These are phyloP conservation scores for Paraglomus occultum DNA, from an alignment of 192 early-diverging fungal species.

Conservation along the genomic window DNA sequence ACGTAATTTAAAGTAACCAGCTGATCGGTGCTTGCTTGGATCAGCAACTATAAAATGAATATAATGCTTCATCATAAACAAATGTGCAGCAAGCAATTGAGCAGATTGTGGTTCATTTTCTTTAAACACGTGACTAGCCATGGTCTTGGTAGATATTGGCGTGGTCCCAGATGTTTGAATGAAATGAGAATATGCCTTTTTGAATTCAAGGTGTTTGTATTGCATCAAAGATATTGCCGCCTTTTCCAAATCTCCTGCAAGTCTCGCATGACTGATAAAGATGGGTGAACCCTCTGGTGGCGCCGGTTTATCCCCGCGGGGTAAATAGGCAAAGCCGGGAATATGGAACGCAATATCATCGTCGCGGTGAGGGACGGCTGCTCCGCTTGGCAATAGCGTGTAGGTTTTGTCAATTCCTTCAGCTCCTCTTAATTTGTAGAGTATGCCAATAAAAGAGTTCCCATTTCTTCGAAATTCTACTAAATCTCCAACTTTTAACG, in stretches of 20 bases:
- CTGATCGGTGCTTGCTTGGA: slow-evolving; percentile 44
- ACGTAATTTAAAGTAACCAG: slow-evolving; percentile 52
- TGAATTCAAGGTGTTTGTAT: slow-evolving; percentile 35
- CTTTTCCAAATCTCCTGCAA: slow-evolving; percentile 33
- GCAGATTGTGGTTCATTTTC: slow-evolving; percentile 25
- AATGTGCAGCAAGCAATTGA: slow-evolving; percentile 53
- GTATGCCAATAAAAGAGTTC: slow-evolving; percentile 1
- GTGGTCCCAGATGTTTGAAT: slow-evolving; percentile 31
- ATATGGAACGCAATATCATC: slow-evolving; percentile 48
- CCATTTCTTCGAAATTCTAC: neutral
- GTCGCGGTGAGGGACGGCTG: slow-evolving; percentile 27
- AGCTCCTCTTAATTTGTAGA: neutral
- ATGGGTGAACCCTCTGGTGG: slow-evolving; percentile 25
- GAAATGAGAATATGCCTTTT: slow-evolving; percentile 38
- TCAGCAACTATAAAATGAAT: slow-evolving; percentile 51
- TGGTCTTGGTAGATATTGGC: slow-evolving; percentile 28
- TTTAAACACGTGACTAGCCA: slow-evolving; percentile 40
- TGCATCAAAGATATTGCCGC: slow-evolving; percentile 39
- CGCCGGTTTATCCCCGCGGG: slow-evolving; percentile 3
- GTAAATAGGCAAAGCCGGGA: slow-evolving; percentile 35
- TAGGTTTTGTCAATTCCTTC: neutral
- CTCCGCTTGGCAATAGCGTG: neutral
- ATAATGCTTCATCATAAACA: slow-evolving; percentile 53
- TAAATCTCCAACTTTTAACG: too few relatives aligned
- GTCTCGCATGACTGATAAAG: slow-evolving; percentile 14